Base-by-base conservation (phyloP, 1,284 basidiomycete species). In the Stereum hirsutum region DNA sequence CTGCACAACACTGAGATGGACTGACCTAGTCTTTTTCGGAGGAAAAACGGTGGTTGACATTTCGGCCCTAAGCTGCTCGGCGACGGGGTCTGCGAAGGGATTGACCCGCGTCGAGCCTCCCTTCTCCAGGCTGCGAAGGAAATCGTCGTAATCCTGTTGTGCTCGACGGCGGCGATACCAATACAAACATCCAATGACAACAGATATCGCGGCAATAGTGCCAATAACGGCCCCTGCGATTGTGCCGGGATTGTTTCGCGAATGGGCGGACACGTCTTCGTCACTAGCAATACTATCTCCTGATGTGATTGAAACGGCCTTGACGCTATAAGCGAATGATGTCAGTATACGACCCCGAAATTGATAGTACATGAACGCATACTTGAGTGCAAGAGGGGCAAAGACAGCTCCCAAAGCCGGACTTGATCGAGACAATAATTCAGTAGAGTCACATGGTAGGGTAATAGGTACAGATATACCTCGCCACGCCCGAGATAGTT, bases 341-440 rank as follows among this genome's bases (percentile, higher is more conserved):
- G 21, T 23, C 6, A 39, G 24, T 17, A 24, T n/a, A 25, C 20
- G n/a, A n/a, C n/a, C n/a, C 12, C n/a, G 11, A n/a, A 24, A 15
- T n/a, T 10, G 6, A 2, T 10, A 8, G 26, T 48, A 40, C 38
- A 14, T 2, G 6, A 17, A 4, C 4, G 7, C 47, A 17, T 15
- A 49, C 49, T 42, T 49, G 6, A 49, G 34, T 24, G 44, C 49
- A 17, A 50, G 42, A 28, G 42, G 49, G 4, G 49, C 48, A 28
- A 40, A 50, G 34, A 50, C 34, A 5, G 49, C 49, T 23, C 49
- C 49, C 27, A 46, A 44, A 2, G 48, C 49, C 8, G 49, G 49
- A 32, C 49, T 50, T 15, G 34, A 8, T 8, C 17, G 23, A 1
- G 19, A 1, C 2, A 19, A 6, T 28, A n/a, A n/a, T n/a, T n/a